These are phyloP conservation scores for Imleria badia DNA, from an alignment of 768 basidiomycete genomes.

Conservation along the genomic window DNA sequence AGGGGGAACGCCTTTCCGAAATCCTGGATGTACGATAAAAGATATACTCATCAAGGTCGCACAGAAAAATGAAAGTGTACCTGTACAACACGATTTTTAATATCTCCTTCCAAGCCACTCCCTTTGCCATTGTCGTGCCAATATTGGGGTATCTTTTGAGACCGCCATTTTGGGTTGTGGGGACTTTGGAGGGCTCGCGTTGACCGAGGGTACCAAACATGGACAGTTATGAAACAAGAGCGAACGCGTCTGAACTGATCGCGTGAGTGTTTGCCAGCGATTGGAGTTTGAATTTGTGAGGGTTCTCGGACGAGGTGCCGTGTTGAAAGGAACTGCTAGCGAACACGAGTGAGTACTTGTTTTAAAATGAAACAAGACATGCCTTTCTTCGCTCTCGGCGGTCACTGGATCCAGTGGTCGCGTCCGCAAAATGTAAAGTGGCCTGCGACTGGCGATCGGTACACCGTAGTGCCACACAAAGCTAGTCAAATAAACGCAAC, in stretches of 20 bases:
- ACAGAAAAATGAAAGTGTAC: constrained; percentile 33
- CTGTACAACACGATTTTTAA: constrained; percentile 88
- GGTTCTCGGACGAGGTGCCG: constrained; percentile 31
- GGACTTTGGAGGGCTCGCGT: constrained; percentile 27
- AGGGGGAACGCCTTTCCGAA: constrained; percentile 65
- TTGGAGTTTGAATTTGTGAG: constrained; percentile 24
- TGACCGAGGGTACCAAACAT: constrained; percentile 38
- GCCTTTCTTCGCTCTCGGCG: too few species aligned
- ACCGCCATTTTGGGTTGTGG: constrained; percentile 32
- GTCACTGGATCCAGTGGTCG: too few species aligned
- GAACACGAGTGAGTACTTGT: background rate
- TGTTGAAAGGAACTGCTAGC: constrained; percentile 23
- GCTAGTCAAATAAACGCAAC: too few species aligned
- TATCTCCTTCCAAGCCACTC: constrained; percentile 85
- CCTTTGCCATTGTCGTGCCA: constrained; percentile 94
- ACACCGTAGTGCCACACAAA: too few species aligned
- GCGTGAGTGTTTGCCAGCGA: constrained; percentile 39
- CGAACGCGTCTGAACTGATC: constrained; percentile 61
- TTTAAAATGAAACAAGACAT: background rate
- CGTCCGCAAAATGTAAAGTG: too few species aligned
- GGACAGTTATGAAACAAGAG: constrained; percentile 49
- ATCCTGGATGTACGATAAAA: constrained; percentile 82
- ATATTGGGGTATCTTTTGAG: constrained; percentile 82
- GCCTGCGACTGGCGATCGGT: too few species aligned
- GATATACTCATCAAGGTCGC: background rate